Evolutionary conservation across 208 protist genomes (phyloP).

Genomic region (Leishmania martiniquensis): DNA sequence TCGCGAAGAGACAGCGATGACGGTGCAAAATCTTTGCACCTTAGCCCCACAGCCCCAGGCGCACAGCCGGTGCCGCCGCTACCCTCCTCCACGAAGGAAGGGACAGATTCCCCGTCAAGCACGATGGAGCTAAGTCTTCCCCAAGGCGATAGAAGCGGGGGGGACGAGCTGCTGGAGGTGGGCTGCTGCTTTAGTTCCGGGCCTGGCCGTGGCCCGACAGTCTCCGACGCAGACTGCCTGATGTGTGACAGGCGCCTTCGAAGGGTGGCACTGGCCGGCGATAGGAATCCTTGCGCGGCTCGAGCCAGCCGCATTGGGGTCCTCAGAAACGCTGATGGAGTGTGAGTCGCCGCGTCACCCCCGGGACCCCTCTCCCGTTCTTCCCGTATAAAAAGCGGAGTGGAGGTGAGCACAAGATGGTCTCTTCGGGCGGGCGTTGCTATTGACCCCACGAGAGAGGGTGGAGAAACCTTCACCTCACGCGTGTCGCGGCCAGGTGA

Average conservation of each 20-base stretch:
- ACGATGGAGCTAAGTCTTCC: conserved; percentile 24
- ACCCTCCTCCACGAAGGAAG: background rate
- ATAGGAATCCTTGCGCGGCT: conserved; percentile 19
- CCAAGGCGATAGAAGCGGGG: conserved; percentile 6
- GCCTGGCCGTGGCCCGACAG: background rate
- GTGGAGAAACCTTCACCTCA: background rate
- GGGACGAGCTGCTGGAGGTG: background rate
- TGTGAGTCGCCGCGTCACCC: background rate
- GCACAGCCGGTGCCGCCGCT: background rate
- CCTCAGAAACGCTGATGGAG: background rate
- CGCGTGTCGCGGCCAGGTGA: background rate
- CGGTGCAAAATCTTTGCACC: background rate
- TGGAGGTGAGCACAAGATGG: conserved; percentile 38
- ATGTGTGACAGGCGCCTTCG: conserved; percentile 54
- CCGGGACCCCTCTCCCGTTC: background rate
- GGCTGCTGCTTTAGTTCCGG: background rate
- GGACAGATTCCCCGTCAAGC: conserved; percentile 5
- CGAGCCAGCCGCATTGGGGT: conserved; percentile 19
- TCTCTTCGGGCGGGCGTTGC: conserved; percentile 26
- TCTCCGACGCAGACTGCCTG: conserved; percentile 37
- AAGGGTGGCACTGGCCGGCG: conserved; percentile 25
- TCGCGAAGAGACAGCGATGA: background rate
- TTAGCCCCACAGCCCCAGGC: background rate
- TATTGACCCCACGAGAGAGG: background rate
- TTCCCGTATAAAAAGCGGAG: conserved; percentile 40